These are phyloP conservation scores for Neocucurbitaria cava DNA, from an alignment of 2,329 filamentous ascomycete species.

Conservation along the genomic window DNA sequence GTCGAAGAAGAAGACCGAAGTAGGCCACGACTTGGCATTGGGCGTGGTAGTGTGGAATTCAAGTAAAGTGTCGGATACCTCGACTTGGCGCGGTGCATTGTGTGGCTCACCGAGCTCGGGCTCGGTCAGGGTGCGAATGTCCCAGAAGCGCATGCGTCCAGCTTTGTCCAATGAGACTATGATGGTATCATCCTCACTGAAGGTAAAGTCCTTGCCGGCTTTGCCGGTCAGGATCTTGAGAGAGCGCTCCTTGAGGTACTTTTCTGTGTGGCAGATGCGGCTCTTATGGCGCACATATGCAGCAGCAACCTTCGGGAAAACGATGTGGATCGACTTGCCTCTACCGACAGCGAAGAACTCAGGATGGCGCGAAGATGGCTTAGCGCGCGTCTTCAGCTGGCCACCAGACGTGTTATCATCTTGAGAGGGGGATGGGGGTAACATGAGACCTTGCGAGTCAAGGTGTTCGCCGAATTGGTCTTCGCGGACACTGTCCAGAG, in stretches of 20 bases:
- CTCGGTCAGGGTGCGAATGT: slow-evolving; percentile 78
- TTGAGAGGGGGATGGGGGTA: slow-evolving; percentile 83
- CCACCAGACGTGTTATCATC: slow-evolving; percentile 92
- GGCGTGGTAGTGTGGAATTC: slow-evolving; percentile 86
- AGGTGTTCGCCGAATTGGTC: slow-evolving; percentile 76
- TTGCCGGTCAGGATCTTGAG: slow-evolving; percentile 97
- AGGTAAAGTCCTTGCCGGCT: slow-evolving; percentile 96
- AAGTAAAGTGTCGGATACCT: slow-evolving; percentile 85
- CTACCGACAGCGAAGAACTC: slow-evolving; percentile 95
- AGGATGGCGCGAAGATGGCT: slow-evolving; percentile 85
- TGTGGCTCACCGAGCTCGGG: slow-evolving; percentile 53
- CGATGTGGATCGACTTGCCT: slow-evolving; percentile 93
- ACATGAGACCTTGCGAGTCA: slow-evolving; percentile 84
- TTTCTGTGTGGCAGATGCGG: slow-evolving; percentile 80
- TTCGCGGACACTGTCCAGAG: slow-evolving; percentile 57
- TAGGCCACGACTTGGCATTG: slow-evolving; percentile 94
- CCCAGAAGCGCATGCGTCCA: slow-evolving; percentile 97
- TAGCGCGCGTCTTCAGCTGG: slow-evolving; percentile 92
- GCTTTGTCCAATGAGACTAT: slow-evolving; percentile 97
- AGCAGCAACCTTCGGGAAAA: slow-evolving; percentile 67
- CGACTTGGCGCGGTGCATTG: slow-evolving; percentile 61
- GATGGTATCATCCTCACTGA: slow-evolving; percentile 94
- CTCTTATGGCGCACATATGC: slow-evolving; percentile 60
- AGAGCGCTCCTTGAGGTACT: slow-evolving; percentile 83
- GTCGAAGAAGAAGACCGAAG: slow-evolving; percentile 93